Evolutionary conservation across 2,329 filamentous ascomycete genomes (phyloP).

Genomic region (Fusarium denticulatum): DNA sequence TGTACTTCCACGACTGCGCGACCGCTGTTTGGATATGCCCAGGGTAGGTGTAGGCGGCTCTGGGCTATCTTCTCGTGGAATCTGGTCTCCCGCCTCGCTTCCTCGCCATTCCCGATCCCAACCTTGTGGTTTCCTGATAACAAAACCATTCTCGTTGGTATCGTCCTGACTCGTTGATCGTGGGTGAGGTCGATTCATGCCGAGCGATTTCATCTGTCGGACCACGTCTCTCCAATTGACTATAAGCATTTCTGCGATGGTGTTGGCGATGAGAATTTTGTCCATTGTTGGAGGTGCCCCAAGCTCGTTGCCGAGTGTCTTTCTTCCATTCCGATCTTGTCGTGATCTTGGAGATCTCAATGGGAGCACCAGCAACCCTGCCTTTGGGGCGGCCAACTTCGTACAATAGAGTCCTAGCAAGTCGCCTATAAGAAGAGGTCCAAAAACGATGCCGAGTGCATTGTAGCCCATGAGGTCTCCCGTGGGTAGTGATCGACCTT

Average conservation of each 20-base stretch:
- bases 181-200: conserved; percentile 39
- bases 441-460: conserved; percentile 71
- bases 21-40: conserved; percentile 36
- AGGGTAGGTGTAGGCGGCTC: conserved; percentile 51
- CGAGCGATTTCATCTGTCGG: conserved; percentile 64
- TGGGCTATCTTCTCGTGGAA: conserved; percentile 44
- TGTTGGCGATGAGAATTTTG: conserved; percentile 67
- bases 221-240: conserved; percentile 72
- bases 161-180: conserved; percentile 25
- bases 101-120: conserved; percentile 44
- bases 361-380: conserved; percentile 56
- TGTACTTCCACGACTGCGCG: conserved; percentile 33
- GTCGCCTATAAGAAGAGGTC: conserved; percentile 70
- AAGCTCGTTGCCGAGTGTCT: conserved; percentile 7
- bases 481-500: conserved; percentile 62
- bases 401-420: conserved; percentile 62
- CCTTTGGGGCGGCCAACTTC: conserved; percentile 54
- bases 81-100: conserved; percentile 12
- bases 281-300: conserved; percentile 54
- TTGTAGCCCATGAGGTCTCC: conserved; percentile 72
- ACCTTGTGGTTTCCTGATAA: conserved; percentile 50
- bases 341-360: conserved; percentile 54
- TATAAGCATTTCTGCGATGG: conserved; percentile 72
- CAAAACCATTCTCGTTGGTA: conserved; percentile 52
- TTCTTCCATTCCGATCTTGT: conserved; percentile 40